Base-by-base conservation (phyloP, 1,139 yeast genomes). In the Geotrichum carabidarum region DNA sequence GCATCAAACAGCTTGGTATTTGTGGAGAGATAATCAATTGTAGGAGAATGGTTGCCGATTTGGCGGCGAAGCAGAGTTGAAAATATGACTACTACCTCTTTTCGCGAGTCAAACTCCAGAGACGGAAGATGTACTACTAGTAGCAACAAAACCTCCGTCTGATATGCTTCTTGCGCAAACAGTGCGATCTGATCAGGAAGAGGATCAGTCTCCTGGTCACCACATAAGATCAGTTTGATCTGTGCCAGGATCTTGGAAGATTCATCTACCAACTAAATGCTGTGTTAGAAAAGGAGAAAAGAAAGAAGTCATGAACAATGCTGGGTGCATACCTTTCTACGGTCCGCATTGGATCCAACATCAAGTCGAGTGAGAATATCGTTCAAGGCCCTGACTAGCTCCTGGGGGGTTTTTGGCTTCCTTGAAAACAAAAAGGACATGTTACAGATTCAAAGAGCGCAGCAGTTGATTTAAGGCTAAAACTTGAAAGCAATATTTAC, bases 401-500 rank as follows among this genome's bases (percentile, higher is more conserved):
- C 99, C 38, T 79, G 81, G 1, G 97, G 95, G 1, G 96, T 84
- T 70, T 89, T 89, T n/a, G 95, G 96, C 67, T 84, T 87, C 66
- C 96, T 78, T 63, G 89, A 86, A 77, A 93, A 91, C 64, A 93
- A 75, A 66, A 91, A 91, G 17, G 97, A 86, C 96, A 91, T 89
- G 40, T 5, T 49, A 27, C 4, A 14, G 38, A 14, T 14, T 12
- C n/a, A 14, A 35, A n/a, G 15, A 14, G n/a, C 14, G 38, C 38
- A 14, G 6, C 15, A 14, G 38, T n/a, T 35, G 38, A 14, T 3
- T 14, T 12, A 35, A 14, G n/a, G 15, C 38, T n/a, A 4, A 14
- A 35, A 12, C 6, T n/a, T n/a, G 4, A 22, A 22, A 22, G 27
- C 27, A 22, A 22, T 5, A 5, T 3, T 3, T 22, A 22, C 27